Base-by-base conservation (phyloP, 495 filamentous ascomycete genomes). In the Margaritispora aquatica region DNA sequence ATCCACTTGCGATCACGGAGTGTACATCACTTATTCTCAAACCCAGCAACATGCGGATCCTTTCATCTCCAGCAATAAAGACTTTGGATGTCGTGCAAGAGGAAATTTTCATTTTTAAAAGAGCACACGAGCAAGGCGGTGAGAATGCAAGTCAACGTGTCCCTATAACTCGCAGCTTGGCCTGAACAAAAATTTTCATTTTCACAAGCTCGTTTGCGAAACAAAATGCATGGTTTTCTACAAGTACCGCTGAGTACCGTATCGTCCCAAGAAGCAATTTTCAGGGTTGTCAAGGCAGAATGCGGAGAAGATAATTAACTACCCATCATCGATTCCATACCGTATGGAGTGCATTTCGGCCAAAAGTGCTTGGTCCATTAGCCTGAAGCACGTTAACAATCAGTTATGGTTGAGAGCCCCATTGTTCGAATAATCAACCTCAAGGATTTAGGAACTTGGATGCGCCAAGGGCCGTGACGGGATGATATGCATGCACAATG, bases 61-160 rank as follows among this genome's bases (percentile, higher is more conserved):
- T 48, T 1, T 22, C 47, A 23, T 56, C 26, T 27, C 21, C 24
- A 50, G 47, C 24, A 11, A 3, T 50, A 24, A 22, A 24, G 17
- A 50, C 17, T 4, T 47, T 50, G 9, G 26, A 24, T 17, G 11
- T 19, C 31, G 1, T 27, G 24, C 2, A n/a, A 4, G 1, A 15
- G 2, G 17, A 26, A 49, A 29, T 26, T 21, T 26, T 38, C 23
- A 10, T 5, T 24, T 9, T 50, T 2, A 4, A 23, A 10, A 41
- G 27, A 27, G 46, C 55, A 41, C 29, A 59, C 5, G 46, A 59
- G 48, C 27, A 58, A 26, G 47, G 56, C 57, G 57, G 57, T 59
- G 57, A 59, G 34, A n/a, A 8, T 59, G 57, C 57, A 53, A 41
- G 56, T 41, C 56, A 47, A 58, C 56, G 56, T 58, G 56, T 36